These are phyloP conservation scores for Trichosporon faecale DNA, from an alignment of 1,284 basidiomycete species.

Conservation along the genomic window DNA sequence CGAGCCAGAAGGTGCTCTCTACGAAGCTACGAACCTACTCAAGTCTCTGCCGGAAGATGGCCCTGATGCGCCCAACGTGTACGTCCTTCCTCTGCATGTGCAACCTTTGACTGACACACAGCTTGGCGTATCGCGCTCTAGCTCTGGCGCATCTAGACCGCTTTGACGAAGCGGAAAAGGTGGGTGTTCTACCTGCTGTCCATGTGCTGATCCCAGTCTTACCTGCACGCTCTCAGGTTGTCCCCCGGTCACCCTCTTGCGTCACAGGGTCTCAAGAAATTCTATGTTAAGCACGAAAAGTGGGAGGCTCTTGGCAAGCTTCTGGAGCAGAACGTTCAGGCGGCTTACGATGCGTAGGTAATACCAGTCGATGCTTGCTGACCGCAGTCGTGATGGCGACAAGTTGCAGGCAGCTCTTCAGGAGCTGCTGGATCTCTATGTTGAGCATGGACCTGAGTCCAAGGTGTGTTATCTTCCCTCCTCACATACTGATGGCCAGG, in stretches of 20 bases:
- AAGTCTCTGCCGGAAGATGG: slow-evolving; percentile 62
- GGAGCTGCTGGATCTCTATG: slow-evolving; percentile 66
- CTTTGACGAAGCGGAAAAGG: slow-evolving; percentile 73
- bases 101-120: slow-evolving; percentile 44
- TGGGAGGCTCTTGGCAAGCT: slow-evolving; percentile 63
- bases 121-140: slow-evolving; percentile 76
- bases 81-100: slow-evolving; percentile 45
- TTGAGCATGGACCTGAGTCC: slow-evolving; percentile 60
- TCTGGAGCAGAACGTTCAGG: slow-evolving; percentile 58
- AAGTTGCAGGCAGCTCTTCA: slow-evolving; percentile 79
- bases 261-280: slow-evolving; percentile 67
- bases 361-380: slow-evolving; percentile 30
- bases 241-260: slow-evolving; percentile 67
- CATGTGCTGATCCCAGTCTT: slow-evolving; percentile 57
- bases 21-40: slow-evolving; percentile 50
- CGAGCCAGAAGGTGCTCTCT: slow-evolving; percentile 62
- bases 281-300: slow-evolving; percentile 64
- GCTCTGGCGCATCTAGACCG: slow-evolving; percentile 70
- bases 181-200: slow-evolving; percentile 52
- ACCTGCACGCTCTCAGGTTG: slow-evolving; percentile 66
- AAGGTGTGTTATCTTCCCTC: slow-evolving; percentile 55
- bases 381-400: slow-evolving; percentile 64
- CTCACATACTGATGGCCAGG: slow-evolving; percentile 51
- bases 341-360: slow-evolving; percentile 61
- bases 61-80: slow-evolving; percentile 63